These are phyloP conservation scores for Phlebiopsis gigantea DNA, from an alignment of 768 basidiomycete genomes.

Conservation along the genomic window DNA sequence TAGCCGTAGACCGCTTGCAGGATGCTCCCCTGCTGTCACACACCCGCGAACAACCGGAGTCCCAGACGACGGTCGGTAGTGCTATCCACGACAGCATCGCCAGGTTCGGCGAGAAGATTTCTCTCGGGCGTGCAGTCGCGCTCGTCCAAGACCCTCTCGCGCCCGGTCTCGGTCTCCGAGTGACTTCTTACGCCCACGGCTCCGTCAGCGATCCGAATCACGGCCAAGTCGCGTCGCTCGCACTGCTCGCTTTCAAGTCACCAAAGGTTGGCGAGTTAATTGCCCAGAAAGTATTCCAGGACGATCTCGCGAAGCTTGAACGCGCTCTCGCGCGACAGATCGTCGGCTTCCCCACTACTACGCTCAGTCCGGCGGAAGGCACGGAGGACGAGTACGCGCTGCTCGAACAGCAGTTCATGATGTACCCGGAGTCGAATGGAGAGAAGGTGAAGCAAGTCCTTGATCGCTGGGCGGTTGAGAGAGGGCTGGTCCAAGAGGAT, in stretches of 20 bases:
- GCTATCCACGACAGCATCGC: conserved; percentile 68
- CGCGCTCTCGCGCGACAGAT: conserved; percentile 82
- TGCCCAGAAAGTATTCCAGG: conserved; percentile 41
- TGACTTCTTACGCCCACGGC: conserved; percentile 62
- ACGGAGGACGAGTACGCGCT: conserved; percentile 45
- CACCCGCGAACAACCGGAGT: conserved; percentile 25
- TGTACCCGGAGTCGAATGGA: conserved; percentile 54
- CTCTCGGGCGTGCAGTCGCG: conserved; percentile 52
- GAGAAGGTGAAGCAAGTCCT: conserved; percentile 35
- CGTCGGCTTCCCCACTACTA: conserved; percentile 70
- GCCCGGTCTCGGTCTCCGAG: conserved; percentile 37
- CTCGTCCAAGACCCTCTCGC: conserved; percentile 34
- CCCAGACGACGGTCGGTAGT: conserved; percentile 45
- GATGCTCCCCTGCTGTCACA: conserved; percentile 66
- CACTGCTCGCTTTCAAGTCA: conserved; percentile 49
- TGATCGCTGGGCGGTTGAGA: conserved; percentile 47
- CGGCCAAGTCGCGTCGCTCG: conserved; percentile 58
- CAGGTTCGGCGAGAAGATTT: conserved; percentile 77
- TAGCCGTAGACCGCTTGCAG: conserved; percentile 46
- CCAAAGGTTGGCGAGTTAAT: conserved; percentile 39
- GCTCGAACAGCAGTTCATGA: conserved; percentile 72
- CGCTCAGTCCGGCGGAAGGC: conserved; percentile 31
- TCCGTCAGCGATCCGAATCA: conserved; percentile 31
- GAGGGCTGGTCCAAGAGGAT: conserved; percentile 35
- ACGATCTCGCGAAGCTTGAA: conserved; percentile 59